Evolutionary conservation across 1,139 yeast species (phyloP), one percentile per base, ranked within the genome.

Genomic region (Geotrichum restrictum): DNA sequence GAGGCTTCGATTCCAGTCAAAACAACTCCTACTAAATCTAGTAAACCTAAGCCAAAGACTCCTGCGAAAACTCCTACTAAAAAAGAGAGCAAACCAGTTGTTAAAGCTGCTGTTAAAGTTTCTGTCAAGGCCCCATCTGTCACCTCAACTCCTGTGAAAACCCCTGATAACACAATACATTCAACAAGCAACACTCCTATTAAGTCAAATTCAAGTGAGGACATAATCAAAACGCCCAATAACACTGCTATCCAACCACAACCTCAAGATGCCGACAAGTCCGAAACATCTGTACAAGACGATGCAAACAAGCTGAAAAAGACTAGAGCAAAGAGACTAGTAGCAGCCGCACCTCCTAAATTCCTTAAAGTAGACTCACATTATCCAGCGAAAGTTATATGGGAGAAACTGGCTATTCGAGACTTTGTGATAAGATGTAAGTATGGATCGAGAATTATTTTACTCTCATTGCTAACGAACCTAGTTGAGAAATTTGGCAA

Each of bases 401-500:
- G 68, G 67, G 55, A 52, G 11, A 56, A 60, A 41, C 57, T 64
- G 7, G 56, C 60, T 14, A 48, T 64, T 16, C 60, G 69, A 2
- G 69, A 65, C 51, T 64, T 64, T 52, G 54, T 62, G 18, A 53
- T 65, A 22, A 55, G 67, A 29, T 65, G 59, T 56, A 55, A 56
- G 58, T 51, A 24, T 22, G 19, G 1, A 21, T 6, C 10, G 4
- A 6, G 4, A n/a, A 1, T 14, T 41, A 14, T 42, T 31, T 45
- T 50, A 34, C 53, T 33, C 2, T 19, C 8, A 13, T n/a, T 42
- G 18, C 40, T 32, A 45, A 16, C 45, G 48, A 19, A 41, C 54
- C 22, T 32, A 53, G 56, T 69, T 54, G 73, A 71, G 54, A 63
- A 64, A 52, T 62, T 67, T 31, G 67, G 70, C 48, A 60, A 67